A percentile compares a stretch with the other conserved stretches of the same genome.
phyloP scores from a whole-genome alignment of 371 early-diverging fungal genomes.

The Mycotypha africana region DNA sequence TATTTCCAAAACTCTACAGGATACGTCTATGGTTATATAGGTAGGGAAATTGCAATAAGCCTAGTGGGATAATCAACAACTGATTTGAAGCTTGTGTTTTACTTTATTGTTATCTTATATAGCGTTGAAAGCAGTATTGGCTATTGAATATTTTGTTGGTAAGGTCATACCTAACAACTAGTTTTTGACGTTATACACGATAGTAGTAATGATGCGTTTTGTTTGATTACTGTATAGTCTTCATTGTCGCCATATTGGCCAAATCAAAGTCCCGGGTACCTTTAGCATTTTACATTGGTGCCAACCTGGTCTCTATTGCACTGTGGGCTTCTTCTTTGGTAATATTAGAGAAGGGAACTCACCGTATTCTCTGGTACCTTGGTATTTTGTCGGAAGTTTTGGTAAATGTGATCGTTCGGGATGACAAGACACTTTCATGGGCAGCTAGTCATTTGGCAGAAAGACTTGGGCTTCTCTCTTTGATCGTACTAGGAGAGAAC shows the following conservation, averaged over 20 bases:
- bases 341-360: conserved; percentile 33
- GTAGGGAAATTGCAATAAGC: conserved; percentile 12
- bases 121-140: conserved; percentile 45
- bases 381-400: conserved; percentile 44
- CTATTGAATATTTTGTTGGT: conserved; percentile 54
- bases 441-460: conserved; percentile 59
- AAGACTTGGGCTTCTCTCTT: conserved; percentile 47
- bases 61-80: background rate
- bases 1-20: conserved; percentile 42
- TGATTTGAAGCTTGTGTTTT: too few species aligned
- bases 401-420: conserved; percentile 43
- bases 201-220: too few species aligned
- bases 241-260: conserved; percentile 35
- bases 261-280: conserved; percentile 40
- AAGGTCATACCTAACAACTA: conserved; percentile 1
- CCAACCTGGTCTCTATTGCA: conserved; percentile 47
- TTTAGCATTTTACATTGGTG: conserved; percentile 34
- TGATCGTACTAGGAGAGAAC: conserved; percentile 52
- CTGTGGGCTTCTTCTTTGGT: conserved; percentile 46
- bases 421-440: conserved; percentile 48
- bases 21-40: conserved; percentile 48
- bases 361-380: conserved; percentile 49
- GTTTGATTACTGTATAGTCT: conserved; percentile 13
- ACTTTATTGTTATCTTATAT: background rate
- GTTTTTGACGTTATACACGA: background rate